Base-by-base conservation (phyloP, 2,329 filamentous ascomycete species). In the Karstenula rhodostoma region DNA sequence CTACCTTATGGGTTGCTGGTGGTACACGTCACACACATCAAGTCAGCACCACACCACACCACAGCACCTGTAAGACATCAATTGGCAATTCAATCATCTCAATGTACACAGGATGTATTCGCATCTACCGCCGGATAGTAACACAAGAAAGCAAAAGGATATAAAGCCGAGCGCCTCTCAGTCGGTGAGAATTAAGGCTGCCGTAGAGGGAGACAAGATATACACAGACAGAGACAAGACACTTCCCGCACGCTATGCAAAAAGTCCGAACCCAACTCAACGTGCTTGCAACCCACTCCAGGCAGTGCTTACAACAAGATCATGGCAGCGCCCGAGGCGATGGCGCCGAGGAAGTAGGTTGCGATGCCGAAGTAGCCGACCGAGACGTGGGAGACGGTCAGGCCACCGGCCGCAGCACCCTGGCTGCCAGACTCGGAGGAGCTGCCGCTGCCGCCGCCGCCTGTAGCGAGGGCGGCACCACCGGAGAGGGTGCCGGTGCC, bases 401-500 rank as follows among this genome's bases (percentile, higher is more conserved):
- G 70, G 60, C 76, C 77, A 49, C 75, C 76, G 23, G 81, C 79
- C 58, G 80, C 80, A 63, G 73, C 76, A 5, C 61, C 56, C 32
- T 64, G 64, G 60, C 56, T 57, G 46, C 59, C 57, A 51, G 64
- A 65, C 19, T 60, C 58, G 25, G 58, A 66, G 6, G 58, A 67
- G 15, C 32, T 51, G 53, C 57, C 62, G 61, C 70, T 65, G 6
- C 57, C 66, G 15, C 32, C 37, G 53, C 57, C 62, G 61, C 70
- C 66, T 44, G 69, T 67, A 44, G 67, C 68, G 37, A 70, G 66
- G 58, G 22, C 62, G n/a, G 66, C 64, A 46, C 55, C 63, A 59
- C 75, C 79, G 37, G 82, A 82, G 57, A 89, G 86, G 35, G 79
- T 81, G 55, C 86, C 86, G 54, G 84, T 85, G 35, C 87, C 87